These are phyloP conservation scores for Macadamia integrifolia DNA, from an alignment of 164 flowering plant genomes.

Conservation along the genomic window DNA sequence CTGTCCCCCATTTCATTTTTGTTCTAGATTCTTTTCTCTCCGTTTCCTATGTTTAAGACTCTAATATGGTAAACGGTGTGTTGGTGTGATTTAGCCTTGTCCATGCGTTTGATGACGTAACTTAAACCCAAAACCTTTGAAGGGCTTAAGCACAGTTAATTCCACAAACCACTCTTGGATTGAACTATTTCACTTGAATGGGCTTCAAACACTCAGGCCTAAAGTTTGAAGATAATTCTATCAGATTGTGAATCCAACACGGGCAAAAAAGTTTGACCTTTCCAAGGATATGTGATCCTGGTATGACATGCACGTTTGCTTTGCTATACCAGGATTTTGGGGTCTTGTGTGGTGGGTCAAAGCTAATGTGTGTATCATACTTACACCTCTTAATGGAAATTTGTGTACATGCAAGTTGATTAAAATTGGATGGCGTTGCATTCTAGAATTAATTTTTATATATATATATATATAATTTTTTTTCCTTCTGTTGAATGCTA, in stretches of 20 bases:
- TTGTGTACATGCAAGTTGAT: not conserved
- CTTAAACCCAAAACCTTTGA: not conserved
- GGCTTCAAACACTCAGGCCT: not conserved
- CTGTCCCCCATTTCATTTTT: too few relatives aligned
- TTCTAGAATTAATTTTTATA: not conserved
- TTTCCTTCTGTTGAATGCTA: not conserved
- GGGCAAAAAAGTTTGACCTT: not conserved
- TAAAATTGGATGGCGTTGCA: not conserved
- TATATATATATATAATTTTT: not conserved
- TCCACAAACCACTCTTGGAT: not conserved
- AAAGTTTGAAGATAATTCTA: not conserved
- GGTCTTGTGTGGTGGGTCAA: not conserved
- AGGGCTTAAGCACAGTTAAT: not conserved
- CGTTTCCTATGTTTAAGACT: not conserved
- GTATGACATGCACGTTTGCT: not conserved
- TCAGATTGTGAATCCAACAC: not conserved
- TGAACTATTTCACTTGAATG: not conserved
- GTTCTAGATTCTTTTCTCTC: not conserved
- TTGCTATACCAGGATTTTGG: not conserved
- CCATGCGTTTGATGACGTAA: not conserved
- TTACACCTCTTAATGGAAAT: not conserved
- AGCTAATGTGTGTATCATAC: not conserved
- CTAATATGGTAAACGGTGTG: not conserved
- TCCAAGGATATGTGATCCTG: not conserved
- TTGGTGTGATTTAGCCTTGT: not conserved